These are phyloP conservation scores for Gardenia jasminoides DNA, from an alignment of 257 asterid species.

Conservation along the genomic window DNA sequence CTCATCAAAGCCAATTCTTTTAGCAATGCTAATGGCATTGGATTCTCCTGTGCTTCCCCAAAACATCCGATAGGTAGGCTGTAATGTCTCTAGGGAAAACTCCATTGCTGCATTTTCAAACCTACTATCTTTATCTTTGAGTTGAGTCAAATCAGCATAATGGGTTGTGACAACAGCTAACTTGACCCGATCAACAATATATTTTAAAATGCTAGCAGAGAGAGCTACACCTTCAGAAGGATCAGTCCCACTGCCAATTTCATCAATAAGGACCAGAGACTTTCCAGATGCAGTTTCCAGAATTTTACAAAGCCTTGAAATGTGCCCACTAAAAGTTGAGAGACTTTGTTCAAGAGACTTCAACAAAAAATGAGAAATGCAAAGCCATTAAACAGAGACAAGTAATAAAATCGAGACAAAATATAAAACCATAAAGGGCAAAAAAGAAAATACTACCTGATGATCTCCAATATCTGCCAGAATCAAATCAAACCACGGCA, in stretches of 20 bases:
- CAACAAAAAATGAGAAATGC: slow-evolving; percentile 28
- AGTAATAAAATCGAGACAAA: slow-evolving; percentile 9
- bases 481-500: slow-evolving; percentile 97
- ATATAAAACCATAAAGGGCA: neutral
- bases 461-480: slow-evolving; percentile 95
- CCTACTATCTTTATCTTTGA: slow-evolving; percentile 70
- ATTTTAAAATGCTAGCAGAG: slow-evolving; percentile 78
- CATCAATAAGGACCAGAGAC: slow-evolving; percentile 93
- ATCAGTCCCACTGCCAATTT: slow-evolving; percentile 98
- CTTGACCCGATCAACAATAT: slow-evolving; percentile 76
- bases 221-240: slow-evolving; percentile 98
- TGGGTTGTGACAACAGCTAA: slow-evolving; percentile 95
- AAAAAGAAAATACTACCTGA: slow-evolving; percentile 58
- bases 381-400: slow-evolving; percentile 9
- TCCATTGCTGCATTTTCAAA: slow-evolving; percentile 99
- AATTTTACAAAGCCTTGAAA: slow-evolving; percentile 66
- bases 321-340: slow-evolving; percentile 97
- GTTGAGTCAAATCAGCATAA: slow-evolving; percentile 78
- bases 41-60: slow-evolving; percentile 96
- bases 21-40: slow-evolving; percentile 82
- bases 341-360: slow-evolving; percentile 94
- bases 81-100: slow-evolving; percentile 71
- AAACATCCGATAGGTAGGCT: slow-evolving; percentile 79
- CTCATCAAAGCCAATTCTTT: slow-evolving; percentile 72
- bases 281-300: slow-evolving; percentile 72